Percentiles rank a stretch among this genome's conserved stretches.
Conservation (phyloP, 805 yeast species). For the Metschnikowia koreensis region DNA sequence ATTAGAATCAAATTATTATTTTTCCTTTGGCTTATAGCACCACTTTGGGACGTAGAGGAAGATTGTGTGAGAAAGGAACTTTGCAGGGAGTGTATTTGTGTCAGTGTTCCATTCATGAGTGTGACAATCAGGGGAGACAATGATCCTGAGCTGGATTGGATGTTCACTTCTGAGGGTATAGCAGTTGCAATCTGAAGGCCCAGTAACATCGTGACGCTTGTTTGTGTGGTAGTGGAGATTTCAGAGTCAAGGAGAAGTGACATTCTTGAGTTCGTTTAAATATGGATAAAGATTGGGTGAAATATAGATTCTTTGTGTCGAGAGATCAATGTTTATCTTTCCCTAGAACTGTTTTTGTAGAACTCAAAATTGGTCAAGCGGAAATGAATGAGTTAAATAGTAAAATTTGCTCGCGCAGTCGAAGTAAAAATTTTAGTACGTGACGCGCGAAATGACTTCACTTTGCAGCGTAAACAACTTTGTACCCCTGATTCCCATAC, state of each 20-base stretch:
- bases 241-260: conserved; percentile 18
- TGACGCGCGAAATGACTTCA: conserved; percentile 3
- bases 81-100: background rate
- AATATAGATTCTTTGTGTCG: background rate
- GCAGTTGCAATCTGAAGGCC: conserved; percentile 16
- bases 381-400: background rate
- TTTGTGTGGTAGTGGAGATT: conserved; percentile 4
- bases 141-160: background rate
- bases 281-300: background rate
- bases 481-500: conserved; percentile 5
- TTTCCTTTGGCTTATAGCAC: background rate
- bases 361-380: background rate
- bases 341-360: too few relatives aligned
- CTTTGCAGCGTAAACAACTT: conserved; percentile 2
- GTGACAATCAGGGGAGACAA: background rate
- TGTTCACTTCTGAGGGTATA: conserved; percentile 2
- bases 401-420: background rate
- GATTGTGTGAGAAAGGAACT: background rate
- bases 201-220: conserved; percentile 14
- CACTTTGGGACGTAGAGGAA: conserved; percentile 2
- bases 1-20: background rate
- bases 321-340: background rate
- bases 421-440: background rate
- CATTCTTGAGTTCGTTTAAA: conserved; percentile 5
- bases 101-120: background rate